phyloP scores from a whole-genome alignment of 805 yeast genomes.

The Yamadazyma phyllophila region DNA sequence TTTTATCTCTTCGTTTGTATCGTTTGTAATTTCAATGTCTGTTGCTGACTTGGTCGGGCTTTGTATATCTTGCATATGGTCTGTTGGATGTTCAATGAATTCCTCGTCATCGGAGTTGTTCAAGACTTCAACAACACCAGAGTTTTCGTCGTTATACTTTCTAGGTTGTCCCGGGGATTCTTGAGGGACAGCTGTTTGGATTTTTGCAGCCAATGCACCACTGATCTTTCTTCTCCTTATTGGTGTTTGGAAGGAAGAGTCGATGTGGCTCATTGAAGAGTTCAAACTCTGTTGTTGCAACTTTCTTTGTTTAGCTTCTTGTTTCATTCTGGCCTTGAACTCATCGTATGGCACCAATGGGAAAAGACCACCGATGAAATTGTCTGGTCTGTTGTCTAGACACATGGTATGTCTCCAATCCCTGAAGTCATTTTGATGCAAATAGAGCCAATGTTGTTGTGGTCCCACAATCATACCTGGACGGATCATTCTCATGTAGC shows the following conservation, averaged over 20 bases:
- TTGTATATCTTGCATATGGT: constrained; percentile 16
- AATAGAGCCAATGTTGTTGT: constrained; percentile 97
- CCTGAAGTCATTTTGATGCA: constrained; percentile 93
- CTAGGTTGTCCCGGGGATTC: constrained; percentile 98
- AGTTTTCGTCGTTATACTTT: constrained; percentile 46
- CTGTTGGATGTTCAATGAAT: constrained; percentile 8
- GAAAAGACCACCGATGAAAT: constrained; percentile 63
- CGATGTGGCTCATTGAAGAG: constrained; percentile 30
- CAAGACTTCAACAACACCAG: constrained; percentile 32
- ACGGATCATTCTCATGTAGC: constrained; percentile 91
- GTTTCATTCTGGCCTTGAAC: constrained; percentile 51
- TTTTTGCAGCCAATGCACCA: constrained; percentile 66
- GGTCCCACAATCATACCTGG: constrained; percentile 99
- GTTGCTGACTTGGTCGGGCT: constrained; percentile 10
- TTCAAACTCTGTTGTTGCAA: constrained; percentile 31
- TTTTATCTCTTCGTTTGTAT: constrained; percentile 6
- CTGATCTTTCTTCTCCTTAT: constrained; percentile 63
- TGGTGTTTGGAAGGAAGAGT: constrained; percentile 66
- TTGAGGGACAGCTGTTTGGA: constrained; percentile 78
- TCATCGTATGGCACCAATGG: constrained; percentile 63
- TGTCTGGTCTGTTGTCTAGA: constrained; percentile 64
- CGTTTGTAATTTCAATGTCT: constrained; percentile 7
- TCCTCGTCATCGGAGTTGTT: constrained; percentile 47
- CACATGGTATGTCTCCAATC: constrained; percentile 95
- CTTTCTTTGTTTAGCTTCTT: constrained; percentile 39